Base-by-base conservation (phyloP, 805 yeast species). In the Wickerhamiella slavikovae region DNA sequence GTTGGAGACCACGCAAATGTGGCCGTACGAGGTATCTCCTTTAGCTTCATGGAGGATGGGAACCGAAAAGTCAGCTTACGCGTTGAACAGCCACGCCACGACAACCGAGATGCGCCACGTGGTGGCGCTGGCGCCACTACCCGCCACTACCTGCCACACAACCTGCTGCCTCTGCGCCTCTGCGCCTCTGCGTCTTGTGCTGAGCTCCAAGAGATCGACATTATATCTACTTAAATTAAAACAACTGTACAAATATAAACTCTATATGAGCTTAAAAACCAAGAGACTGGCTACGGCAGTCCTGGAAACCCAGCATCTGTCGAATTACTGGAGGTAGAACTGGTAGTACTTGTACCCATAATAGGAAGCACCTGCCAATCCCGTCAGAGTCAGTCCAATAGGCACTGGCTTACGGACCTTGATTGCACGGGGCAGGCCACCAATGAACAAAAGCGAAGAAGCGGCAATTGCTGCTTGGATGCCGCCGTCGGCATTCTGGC, bases 1-100 rank as follows among this genome's bases (percentile, higher is more conserved):
- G 68, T 77, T 39, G 71, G 67, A 27, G 93, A 78, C 95, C 96
- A 85, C 25, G 96, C 92, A 56, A 89, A 80, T n/a, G 93, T 72
- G 30, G 94, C 83, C 10, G 94, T 78, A 42, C 80, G 65, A 37
- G 68, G 61, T 45, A 79, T 69, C 53, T 83, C 94, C 51, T 70
- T 68, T 41, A 89, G 62, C 55, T 79, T 80, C 43, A 80, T 85
- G 83, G 16, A n/a, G n/a, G n/a, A n/a, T n/a, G n/a, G n/a, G n/a
- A n/a, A n/a, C n/a, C n/a, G n/a, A n/a, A n/a, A n/a, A n/a, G n/a
- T n/a, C n/a, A n/a, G n/a, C n/a, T n/a, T n/a, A n/a, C n/a, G n/a
- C n/a, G n/a, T n/a, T n/a, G n/a, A n/a, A n/a, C n/a, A n/a, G n/a
- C n/a, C n/a, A n/a, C n/a, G n/a, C n/a, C n/a, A n/a, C n/a, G n/a